Conservation (phyloP, 75 land plant genomes). For the Picea glauca region DNA sequence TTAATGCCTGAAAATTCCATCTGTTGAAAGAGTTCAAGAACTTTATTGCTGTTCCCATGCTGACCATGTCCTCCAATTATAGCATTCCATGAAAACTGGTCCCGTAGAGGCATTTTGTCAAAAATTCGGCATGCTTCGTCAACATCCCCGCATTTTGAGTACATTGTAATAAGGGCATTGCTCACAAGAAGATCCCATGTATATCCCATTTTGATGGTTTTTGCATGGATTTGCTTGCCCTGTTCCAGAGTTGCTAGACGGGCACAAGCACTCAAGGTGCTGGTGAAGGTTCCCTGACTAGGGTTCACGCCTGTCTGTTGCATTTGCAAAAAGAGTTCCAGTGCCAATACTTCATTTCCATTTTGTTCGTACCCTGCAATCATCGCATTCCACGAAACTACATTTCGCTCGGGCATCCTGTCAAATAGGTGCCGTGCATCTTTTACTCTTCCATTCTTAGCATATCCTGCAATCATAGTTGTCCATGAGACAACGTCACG, state of each 20-base stretch:
- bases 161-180: conserved; percentile 23
- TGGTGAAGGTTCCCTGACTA: conserved; percentile 18
- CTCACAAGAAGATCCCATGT: conserved; percentile 8
- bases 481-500: conserved; percentile 13
- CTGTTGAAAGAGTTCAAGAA: conserved; percentile 13
- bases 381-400: conserved; percentile 23
- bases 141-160: conserved; percentile 19
- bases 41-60: background rate
- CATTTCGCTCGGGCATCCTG: conserved; percentile 7
- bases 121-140: conserved; percentile 18
- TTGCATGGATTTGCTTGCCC: conserved; percentile 7
- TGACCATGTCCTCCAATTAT: conserved; percentile 15
- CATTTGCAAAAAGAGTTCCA: conserved; percentile 15
- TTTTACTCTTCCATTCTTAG: conserved; percentile 9
- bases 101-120: conserved; percentile 11
- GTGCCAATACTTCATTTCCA: conserved; percentile 11
- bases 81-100: conserved; percentile 17
- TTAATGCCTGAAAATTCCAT: conserved; percentile 14
- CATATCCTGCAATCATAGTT: conserved; percentile 12
- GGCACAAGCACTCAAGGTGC: conserved; percentile 14
- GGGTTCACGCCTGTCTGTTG: conserved; percentile 4
- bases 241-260: conserved; percentile 6
- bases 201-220: conserved; percentile 4
- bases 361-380: conserved; percentile 15
- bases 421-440: conserved; percentile 15